Percentiles rank a stretch among this genome's conserved stretches.
These are phyloP conservation scores for Vicia sativa DNA, from an alignment of 306 rosid genomes.

Conservation along the genomic window DNA sequence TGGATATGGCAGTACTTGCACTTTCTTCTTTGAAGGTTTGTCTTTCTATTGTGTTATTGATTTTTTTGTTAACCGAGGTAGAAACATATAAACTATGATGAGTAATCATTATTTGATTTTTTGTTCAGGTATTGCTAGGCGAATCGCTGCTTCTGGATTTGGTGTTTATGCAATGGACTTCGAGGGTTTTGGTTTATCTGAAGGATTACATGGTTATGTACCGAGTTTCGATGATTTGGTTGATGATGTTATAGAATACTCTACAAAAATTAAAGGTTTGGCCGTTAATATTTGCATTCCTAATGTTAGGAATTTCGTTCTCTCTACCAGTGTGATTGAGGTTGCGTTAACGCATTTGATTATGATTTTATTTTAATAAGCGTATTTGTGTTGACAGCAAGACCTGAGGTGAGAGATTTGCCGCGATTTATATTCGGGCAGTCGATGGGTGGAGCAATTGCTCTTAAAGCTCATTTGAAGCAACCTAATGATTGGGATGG, in stretches of 20 bases:
- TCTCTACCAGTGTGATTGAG: neutral
- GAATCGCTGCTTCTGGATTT: constrained; percentile 78
- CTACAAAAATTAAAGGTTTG: constrained; percentile 65
- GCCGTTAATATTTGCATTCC: neutral
- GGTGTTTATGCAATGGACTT: constrained; percentile 81
- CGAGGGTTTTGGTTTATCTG: constrained; percentile 91
- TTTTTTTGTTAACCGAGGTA: constrained; percentile 2
- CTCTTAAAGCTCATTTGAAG: constrained; percentile 83
- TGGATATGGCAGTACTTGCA: constrained; percentile 97
- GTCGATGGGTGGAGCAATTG: constrained; percentile 95
- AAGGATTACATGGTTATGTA: constrained; percentile 86
- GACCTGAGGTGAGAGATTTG: constrained; percentile 71
- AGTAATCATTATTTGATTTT: constrained; percentile 19
- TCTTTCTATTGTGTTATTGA: constrained; percentile 21
- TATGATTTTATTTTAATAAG: neutral
- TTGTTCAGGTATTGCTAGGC: constrained; percentile 73
- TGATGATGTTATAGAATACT: constrained; percentile 72
- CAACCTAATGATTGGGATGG: constrained; percentile 83
- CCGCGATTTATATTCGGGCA: constrained; percentile 78
- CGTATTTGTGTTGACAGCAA: constrained; percentile 47
- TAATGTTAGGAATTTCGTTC: neutral
- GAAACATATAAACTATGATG: neutral
- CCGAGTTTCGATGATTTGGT: constrained; percentile 69
- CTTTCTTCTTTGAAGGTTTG: constrained; percentile 94
- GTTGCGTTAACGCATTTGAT: neutral